A percentile compares a stretch with the other conserved stretches of the same genome.
phyloP scores from a whole-genome alignment of 2,329 filamentous ascomycete genomes.

The Elsinoe perseae region DNA sequence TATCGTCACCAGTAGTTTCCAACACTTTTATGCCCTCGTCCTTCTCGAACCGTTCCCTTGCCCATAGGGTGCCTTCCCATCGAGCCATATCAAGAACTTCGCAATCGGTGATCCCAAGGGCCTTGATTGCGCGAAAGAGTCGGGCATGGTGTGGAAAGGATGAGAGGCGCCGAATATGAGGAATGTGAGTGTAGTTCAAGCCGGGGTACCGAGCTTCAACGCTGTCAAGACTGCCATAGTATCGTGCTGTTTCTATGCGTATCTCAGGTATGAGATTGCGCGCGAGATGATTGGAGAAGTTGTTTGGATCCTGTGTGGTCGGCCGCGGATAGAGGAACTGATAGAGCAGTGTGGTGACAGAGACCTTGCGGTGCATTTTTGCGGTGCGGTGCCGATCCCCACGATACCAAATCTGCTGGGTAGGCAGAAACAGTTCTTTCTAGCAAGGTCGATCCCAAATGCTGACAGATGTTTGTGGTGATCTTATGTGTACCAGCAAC shows the following conservation, averaged over 20 bases:
- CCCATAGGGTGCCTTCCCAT: slow-evolving; percentile 79
- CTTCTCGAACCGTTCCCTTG: slow-evolving; percentile 68
- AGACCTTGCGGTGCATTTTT: slow-evolving; percentile 63
- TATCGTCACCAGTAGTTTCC: slow-evolving; percentile 64
- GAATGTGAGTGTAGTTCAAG: slow-evolving; percentile 65
- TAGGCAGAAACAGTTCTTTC: too few species aligned
- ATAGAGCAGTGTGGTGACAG: slow-evolving; percentile 66
- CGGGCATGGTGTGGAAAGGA: slow-evolving; percentile 69
- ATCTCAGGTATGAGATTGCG: slow-evolving; percentile 68
- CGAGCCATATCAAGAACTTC: slow-evolving; percentile 68
- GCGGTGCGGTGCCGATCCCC: slow-evolving; percentile 53
- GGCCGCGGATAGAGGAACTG: slow-evolving; percentile 64
- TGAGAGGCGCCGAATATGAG: slow-evolving; percentile 68
- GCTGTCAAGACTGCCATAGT: slow-evolving; percentile 71
- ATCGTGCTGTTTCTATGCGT: slow-evolving; percentile 67
- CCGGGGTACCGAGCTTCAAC: slow-evolving; percentile 75
- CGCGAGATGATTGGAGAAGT: slow-evolving; percentile 62
- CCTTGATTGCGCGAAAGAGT: slow-evolving; percentile 69
- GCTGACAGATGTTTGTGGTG: too few species aligned
- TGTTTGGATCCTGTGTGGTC: slow-evolving; percentile 59
- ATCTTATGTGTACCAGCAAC: too few species aligned
- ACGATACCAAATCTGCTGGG: slow-evolving; percentile 22
- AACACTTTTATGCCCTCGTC: slow-evolving; percentile 63
- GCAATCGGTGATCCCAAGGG: slow-evolving; percentile 56
- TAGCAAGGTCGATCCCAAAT: too few species aligned